These are phyloP conservation scores for Xerocomellus dryophilus DNA, from an alignment of 768 basidiomycete species.

Conservation along the genomic window DNA sequence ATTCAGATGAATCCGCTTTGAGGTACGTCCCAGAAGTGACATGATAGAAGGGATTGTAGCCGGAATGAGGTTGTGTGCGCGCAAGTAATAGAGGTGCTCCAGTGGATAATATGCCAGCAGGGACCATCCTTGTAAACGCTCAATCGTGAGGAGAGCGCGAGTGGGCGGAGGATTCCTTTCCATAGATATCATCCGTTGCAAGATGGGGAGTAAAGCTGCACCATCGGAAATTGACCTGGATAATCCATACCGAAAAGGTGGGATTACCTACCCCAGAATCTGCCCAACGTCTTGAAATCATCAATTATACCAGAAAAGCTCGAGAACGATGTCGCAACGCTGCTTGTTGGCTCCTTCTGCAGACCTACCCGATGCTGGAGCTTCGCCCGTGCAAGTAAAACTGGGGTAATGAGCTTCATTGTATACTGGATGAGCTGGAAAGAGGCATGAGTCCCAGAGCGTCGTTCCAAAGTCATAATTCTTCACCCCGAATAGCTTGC, in stretches of 20 bases:
- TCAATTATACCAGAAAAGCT: constrained; percentile 56
- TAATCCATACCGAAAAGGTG: not conserved
- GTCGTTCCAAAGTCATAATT: not conserved
- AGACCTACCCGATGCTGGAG: constrained; percentile 65
- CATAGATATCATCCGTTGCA: constrained; percentile 76
- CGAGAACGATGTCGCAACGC: constrained; percentile 47
- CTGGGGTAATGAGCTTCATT: constrained; percentile 64
- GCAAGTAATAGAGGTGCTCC: constrained; percentile 71
- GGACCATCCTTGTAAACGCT: constrained; percentile 69
- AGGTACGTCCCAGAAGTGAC: constrained; percentile 41
- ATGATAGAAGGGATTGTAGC: constrained; percentile 45
- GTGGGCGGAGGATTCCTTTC: constrained; percentile 74
- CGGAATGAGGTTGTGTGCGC: constrained; percentile 59
- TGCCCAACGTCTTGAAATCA: constrained; percentile 71
- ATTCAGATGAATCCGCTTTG: constrained; percentile 45
- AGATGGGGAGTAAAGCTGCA: constrained; percentile 72
- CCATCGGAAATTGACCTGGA: not conserved
- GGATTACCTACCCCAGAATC: constrained; percentile 69
- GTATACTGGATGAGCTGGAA: constrained; percentile 69
- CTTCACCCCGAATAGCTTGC: constrained; percentile 72
- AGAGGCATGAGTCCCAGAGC: not conserved
- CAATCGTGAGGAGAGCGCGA: constrained; percentile 66
- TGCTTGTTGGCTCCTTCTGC: constrained; percentile 50
- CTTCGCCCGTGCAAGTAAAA: constrained; percentile 64
- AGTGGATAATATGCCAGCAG: constrained; percentile 81